Percentiles rank a stretch among this genome's conserved stretches.
Evolutionary conservation across 257 asterid genomes (phyloP).

Genomic region (Capsicum chinense): DNA sequence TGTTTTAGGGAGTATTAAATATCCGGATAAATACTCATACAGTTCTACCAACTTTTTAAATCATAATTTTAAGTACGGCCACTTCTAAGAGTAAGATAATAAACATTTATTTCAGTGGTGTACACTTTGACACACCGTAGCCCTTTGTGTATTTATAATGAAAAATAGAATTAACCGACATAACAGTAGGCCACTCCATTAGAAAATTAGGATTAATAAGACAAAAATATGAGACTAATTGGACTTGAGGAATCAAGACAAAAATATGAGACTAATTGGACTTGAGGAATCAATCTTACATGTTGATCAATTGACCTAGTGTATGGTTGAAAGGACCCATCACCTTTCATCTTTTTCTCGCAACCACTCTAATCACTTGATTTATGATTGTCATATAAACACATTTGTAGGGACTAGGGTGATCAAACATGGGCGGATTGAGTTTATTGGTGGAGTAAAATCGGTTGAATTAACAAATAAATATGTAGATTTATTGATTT

Average conservation of each 20-base stretch:
- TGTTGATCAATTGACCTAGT: background rate
- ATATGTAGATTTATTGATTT: too few species aligned
- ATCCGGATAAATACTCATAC: background rate
- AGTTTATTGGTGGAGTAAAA: too few species aligned
- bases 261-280: too few species aligned
- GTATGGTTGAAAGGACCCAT: background rate
- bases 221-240: background rate
- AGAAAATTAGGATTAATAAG: background rate
- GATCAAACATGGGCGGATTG: too few species aligned
- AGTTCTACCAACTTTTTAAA: background rate
- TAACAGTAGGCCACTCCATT: background rate
- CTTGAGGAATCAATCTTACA: background rate
- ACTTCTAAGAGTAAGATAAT: background rate
- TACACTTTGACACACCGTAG: too few species aligned
- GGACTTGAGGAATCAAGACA: too few species aligned
- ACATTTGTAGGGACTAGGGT: background rate
- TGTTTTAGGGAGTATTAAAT: conserved; percentile 9
- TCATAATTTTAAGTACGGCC: background rate
- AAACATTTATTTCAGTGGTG: too few species aligned
- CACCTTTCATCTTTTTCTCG: background rate
- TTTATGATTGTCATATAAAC: background rate
- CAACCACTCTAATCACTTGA: background rate
- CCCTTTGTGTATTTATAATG: too few species aligned
- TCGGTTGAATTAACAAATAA: too few species aligned
- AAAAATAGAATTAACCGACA: background rate